Evolutionary conservation across 192 early-diverging fungal species (phyloP).

Genomic region (Borealophlyctis nickersoniae): DNA sequence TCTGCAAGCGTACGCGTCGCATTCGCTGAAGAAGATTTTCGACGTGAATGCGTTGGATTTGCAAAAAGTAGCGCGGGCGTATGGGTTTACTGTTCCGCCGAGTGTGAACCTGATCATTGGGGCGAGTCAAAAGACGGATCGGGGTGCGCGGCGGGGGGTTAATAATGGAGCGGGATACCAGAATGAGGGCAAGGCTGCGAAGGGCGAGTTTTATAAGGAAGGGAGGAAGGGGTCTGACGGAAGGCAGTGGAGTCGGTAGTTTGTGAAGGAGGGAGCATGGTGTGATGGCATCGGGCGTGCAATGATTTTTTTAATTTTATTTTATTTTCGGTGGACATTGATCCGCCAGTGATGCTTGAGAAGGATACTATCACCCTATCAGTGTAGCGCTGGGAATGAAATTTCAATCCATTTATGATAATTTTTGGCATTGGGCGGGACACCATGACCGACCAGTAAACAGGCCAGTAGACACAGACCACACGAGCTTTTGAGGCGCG

Average conservation of each 20-base stretch:
- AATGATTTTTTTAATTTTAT: neutral
- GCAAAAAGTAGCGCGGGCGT: slow-evolving; percentile 86
- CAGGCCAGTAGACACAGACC: no score
- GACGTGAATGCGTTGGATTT: slow-evolving; percentile 88
- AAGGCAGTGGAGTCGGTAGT: slow-evolving; percentile 40
- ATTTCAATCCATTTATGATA: no score
- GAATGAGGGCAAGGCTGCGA: slow-evolving; percentile 14
- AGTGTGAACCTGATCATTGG: slow-evolving; percentile 76
- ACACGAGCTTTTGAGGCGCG: no score
- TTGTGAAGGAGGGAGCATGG: neutral
- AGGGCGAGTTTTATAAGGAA: slow-evolving; percentile 32
- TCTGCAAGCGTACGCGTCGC: slow-evolving; percentile 91
- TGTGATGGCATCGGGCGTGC: neutral
- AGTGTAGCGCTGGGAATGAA: no score
- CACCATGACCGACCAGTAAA: no score
- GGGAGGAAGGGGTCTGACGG: slow-evolving; percentile 28
- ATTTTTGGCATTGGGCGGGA: no score
- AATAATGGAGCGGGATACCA: slow-evolving; percentile 28
- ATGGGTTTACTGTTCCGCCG: slow-evolving; percentile 94
- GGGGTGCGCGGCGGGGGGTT: slow-evolving; percentile 35
- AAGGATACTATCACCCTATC: no score
- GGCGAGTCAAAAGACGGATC: slow-evolving; percentile 46
- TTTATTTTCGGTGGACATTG: no score
- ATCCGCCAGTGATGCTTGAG: no score
- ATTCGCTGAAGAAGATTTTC: slow-evolving; percentile 95